Evolutionary conservation across 495 filamentous ascomycete species (phyloP).

Genomic region (Aspergillus haitiensis): DNA sequence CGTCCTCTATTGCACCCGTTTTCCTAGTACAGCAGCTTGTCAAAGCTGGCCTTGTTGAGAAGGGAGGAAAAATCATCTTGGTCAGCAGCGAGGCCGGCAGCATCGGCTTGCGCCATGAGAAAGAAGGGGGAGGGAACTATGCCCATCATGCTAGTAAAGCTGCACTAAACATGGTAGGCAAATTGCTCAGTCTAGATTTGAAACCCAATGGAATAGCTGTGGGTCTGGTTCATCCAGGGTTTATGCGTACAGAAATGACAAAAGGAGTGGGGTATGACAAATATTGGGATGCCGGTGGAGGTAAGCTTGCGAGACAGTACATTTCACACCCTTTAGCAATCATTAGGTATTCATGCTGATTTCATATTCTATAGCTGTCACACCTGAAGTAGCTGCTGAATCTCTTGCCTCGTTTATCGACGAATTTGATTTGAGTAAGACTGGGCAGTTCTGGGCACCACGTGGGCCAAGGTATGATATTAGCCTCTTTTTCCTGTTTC

Average conservation of each 20-base stretch:
- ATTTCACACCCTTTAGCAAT: not conserved
- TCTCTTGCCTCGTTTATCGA: conserved; percentile 63
- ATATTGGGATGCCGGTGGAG: conserved; percentile 66
- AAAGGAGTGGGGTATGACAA: conserved; percentile 68
- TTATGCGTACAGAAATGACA: conserved; percentile 77
- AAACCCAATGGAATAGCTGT: conserved; percentile 63
- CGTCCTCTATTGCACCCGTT: conserved; percentile 62
- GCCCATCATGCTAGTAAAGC: conserved; percentile 72
- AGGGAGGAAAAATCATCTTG: conserved; percentile 61
- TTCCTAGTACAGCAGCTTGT: conserved; percentile 64
- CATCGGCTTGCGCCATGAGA: conserved; percentile 64
- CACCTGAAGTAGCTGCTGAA: conserved; percentile 63
- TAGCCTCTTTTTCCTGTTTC: too few relatives aligned
- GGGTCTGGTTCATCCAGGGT: conserved; percentile 68
- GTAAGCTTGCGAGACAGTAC: conserved; percentile 34
- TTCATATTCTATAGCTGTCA: conserved; percentile 52
- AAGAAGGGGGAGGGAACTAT: conserved; percentile 70
- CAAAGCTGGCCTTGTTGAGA: conserved; percentile 49
- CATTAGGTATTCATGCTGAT: conserved; percentile 11
- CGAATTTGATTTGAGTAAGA: conserved; percentile 60
- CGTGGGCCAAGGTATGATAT: conserved; percentile 59
- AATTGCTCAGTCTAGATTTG: conserved; percentile 66
- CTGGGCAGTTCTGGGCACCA: conserved; percentile 72
- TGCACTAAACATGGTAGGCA: conserved; percentile 74
- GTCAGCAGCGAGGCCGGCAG: conserved; percentile 68